Evolutionary conservation across 1,139 yeast species (phyloP).

Genomic region (Geotrichum cucujoidarum): DNA sequence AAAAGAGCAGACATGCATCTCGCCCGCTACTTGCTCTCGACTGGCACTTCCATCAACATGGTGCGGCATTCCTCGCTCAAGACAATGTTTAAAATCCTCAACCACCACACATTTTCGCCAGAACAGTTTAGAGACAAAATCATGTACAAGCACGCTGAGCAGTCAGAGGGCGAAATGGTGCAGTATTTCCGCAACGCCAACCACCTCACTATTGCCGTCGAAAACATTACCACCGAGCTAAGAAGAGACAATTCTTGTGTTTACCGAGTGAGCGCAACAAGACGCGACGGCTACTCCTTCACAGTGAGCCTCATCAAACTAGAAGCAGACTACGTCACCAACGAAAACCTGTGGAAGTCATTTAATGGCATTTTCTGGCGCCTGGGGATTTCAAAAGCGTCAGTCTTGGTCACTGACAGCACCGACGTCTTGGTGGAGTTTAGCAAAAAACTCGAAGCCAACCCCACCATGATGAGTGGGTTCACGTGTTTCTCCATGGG

Average conservation of each 20-base stretch:
- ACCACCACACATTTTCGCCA: neutral
- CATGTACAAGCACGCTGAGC: neutral
- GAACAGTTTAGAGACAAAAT: neutral
- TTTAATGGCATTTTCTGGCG: neutral
- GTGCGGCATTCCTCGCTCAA: neutral
- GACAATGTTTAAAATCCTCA: neutral
- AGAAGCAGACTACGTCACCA: neutral
- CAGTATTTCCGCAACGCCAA: neutral
- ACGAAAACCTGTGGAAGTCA: neutral
- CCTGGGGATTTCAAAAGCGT: neutral
- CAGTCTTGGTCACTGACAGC: neutral
- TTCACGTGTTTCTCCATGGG: neutral
- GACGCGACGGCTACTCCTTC: neutral
- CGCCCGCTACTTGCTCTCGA: neutral
- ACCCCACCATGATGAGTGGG: neutral
- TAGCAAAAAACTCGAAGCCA: neutral
- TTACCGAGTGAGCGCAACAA: neutral
- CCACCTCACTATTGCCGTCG: neutral
- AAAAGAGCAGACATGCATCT: neutral
- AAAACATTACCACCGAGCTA: neutral
- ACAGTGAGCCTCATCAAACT: neutral
- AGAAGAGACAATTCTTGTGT: neutral
- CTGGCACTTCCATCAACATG: neutral
- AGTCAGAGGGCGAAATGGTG: neutral
- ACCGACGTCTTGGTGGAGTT: neutral